phyloP scores from a whole-genome alignment of 257 asterid species.

The Nicotiana tabacum region DNA sequence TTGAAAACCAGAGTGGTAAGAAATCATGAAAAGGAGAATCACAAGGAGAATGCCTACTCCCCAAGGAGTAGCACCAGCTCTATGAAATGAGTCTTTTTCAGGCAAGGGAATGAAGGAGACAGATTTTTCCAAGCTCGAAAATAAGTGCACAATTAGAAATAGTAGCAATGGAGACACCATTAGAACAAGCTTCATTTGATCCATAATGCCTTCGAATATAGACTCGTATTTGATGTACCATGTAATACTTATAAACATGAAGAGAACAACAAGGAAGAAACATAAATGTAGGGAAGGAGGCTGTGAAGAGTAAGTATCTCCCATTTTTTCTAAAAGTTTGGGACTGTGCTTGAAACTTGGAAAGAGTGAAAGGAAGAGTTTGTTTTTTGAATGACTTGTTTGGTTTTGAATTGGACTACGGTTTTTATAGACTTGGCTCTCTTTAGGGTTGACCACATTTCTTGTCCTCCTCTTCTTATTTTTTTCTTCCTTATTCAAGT shows the following conservation, averaged over 20 bases:
- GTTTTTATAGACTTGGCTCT: neutral
- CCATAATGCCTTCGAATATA: slow-evolving; percentile 59
- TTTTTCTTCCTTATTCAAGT: neutral
- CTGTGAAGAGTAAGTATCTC: slow-evolving; percentile 31
- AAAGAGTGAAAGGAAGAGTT: neutral
- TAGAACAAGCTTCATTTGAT: slow-evolving; percentile 53
- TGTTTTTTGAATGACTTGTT: neutral
- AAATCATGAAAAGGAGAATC: slow-evolving; percentile 75
- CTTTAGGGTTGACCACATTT: neutral
- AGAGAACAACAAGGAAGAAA: slow-evolving; percentile 57
- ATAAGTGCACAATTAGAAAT: slow-evolving; percentile 51
- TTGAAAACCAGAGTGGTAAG: slow-evolving; percentile 69
- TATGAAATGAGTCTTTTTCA: slow-evolving; percentile 53
- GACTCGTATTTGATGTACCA: slow-evolving; percentile 80
- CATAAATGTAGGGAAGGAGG: slow-evolving; percentile 61
- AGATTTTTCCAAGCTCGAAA: slow-evolving; percentile 37
- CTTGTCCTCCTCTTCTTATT: neutral
- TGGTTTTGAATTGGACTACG: neutral
- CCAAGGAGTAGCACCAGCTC: slow-evolving; percentile 87
- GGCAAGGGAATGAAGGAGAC: slow-evolving; percentile 44
- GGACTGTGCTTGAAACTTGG: neutral
- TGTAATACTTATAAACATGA: slow-evolving; percentile 55
- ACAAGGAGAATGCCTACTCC: slow-evolving; percentile 72
- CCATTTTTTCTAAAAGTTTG: slow-evolving; percentile 21
- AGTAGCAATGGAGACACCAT: slow-evolving; percentile 72